These are phyloP conservation scores for Eucalyptus melliodora DNA, from an alignment of 345 rosid genomes.

Conservation along the genomic window DNA sequence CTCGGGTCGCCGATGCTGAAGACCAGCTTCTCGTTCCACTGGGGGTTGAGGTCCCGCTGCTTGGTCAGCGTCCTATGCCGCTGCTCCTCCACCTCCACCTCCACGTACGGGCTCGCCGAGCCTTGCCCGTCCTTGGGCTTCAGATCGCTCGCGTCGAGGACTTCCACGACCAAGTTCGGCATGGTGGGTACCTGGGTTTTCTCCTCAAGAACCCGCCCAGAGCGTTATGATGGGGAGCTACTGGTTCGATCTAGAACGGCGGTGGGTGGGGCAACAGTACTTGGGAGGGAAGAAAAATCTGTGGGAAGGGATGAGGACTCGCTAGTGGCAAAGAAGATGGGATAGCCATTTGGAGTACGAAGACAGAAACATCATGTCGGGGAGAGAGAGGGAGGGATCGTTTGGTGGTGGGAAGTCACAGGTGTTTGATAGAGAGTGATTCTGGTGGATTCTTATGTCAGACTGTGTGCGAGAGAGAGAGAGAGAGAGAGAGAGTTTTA, in stretches of 20 bases:
- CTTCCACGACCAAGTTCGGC: slow-evolving; percentile 4
- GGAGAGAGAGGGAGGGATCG: neutral
- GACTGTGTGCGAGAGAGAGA: neutral
- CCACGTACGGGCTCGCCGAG: slow-evolving; percentile 5
- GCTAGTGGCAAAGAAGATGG: neutral
- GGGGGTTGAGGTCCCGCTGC: neutral
- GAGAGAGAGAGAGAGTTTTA: neutral
- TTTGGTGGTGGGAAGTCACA: neutral
- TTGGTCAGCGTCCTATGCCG: neutral
- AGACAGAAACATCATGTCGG: neutral
- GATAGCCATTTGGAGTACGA: neutral
- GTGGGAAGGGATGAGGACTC: neutral
- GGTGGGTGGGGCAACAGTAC: neutral
- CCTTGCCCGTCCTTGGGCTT: slow-evolving; percentile 15
- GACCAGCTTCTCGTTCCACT: slow-evolving; percentile 4
- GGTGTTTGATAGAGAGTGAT: neutral
- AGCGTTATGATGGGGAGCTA: neutral
- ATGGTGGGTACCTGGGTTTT: neutral
- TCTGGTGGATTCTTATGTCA: neutral
- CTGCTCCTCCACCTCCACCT: slow-evolving; percentile 3
- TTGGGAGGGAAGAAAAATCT: neutral
- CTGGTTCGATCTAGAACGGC: neutral
- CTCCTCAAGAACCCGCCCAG: neutral
- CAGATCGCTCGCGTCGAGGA: slow-evolving; percentile 3
- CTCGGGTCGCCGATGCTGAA: neutral